Conservation (phyloP, 116 monocot genomes). For the Posidonia oceanica region DNA sequence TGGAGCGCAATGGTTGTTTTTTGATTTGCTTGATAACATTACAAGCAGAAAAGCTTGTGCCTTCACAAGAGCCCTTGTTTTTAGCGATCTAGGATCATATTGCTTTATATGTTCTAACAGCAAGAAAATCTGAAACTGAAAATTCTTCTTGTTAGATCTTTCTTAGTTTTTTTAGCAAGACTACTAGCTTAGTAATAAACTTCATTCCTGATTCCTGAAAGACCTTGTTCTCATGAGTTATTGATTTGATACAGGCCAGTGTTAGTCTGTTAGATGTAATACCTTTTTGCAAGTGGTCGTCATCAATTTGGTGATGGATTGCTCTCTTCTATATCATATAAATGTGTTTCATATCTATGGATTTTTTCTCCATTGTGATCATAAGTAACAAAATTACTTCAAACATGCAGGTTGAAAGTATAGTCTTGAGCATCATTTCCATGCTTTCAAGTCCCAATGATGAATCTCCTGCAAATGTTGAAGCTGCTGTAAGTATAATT, state of each 20-base stretch:
- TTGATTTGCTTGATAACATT: too few relatives aligned
- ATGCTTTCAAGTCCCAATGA: constrained; percentile 77
- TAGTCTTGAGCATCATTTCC: constrained; percentile 64
- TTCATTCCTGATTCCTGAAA: neutral
- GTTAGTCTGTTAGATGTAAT: too few relatives aligned
- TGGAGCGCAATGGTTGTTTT: too few relatives aligned
- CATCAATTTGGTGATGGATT: neutral
- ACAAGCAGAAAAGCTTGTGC: too few relatives aligned
- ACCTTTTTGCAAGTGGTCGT: neutral
- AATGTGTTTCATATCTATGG: neutral
- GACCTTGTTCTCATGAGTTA: neutral
- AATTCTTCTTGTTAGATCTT: neutral
- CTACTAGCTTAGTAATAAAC: neutral
- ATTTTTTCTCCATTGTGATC: neutral
- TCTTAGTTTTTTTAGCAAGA: neutral
- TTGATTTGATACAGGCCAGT: neutral
- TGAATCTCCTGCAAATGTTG: constrained; percentile 66
- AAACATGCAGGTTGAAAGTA: constrained; percentile 55
- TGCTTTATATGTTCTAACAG: too few relatives aligned
- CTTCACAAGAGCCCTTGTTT: too few relatives aligned
- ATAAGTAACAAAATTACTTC: neutral
- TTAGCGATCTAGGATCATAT: too few relatives aligned
- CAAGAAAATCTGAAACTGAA: too few relatives aligned
- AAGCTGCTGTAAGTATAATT: constrained; percentile 50
- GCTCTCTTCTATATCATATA: neutral